Evolutionary conservation across 2,329 filamentous ascomycete species (phyloP).

Genomic region (Podosphaera aphanis): DNA sequence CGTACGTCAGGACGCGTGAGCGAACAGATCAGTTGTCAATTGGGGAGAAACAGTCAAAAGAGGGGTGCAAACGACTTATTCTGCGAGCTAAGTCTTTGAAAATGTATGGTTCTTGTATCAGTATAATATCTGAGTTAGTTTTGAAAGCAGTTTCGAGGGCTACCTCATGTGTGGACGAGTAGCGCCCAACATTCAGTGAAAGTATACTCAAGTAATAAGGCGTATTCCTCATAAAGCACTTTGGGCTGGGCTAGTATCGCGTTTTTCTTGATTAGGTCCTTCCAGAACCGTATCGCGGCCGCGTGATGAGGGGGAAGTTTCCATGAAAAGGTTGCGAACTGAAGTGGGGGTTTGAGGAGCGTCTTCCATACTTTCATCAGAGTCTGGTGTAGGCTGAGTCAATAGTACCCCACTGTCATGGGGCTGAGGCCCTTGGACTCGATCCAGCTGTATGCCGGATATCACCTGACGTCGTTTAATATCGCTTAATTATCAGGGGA

Average conservation of each 20-base stretch:
- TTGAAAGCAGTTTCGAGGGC: no score
- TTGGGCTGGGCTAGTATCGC: neutral
- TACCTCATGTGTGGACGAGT: neutral
- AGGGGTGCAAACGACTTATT: neutral
- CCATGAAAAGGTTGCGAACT: neutral
- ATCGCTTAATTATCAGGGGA: no score
- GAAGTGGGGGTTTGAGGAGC: no score
- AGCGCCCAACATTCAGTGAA: neutral
- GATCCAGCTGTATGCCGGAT: no score
- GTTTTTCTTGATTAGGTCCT: neutral
- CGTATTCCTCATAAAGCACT: no score
- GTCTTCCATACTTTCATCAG: neutral
- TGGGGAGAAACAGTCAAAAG: neutral
- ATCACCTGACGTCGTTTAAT: no score
- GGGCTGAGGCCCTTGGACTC: no score
- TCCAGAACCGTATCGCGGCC: neutral
- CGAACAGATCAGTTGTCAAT: neutral
- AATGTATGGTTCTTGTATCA: neutral
- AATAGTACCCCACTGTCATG: neutral
- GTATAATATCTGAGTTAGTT: neutral
- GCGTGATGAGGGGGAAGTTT: neutral
- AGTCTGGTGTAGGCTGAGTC: neutral
- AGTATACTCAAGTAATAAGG: neutral
- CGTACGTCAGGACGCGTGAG: neutral
- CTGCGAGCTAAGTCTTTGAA: neutral